phyloP scores from a whole-genome alignment of 1,139 yeast species.

The Geotrichum europaeum region DNA sequence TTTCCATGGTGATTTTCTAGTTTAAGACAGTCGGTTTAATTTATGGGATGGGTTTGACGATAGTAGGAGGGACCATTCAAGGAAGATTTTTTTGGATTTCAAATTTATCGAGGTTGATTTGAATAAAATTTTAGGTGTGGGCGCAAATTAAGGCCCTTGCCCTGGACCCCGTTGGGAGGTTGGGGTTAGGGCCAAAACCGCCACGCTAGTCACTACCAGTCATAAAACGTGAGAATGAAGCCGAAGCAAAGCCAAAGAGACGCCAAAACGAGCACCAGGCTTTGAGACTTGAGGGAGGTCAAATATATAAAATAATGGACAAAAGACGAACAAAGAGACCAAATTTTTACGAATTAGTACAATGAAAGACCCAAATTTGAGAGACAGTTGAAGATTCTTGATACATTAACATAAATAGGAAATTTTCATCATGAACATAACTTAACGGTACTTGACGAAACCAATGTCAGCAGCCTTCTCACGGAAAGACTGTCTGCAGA shows the following conservation, averaged over 20 bases:
- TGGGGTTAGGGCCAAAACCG: not conserved
- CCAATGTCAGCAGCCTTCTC: conserved; percentile 99
- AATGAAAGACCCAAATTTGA: not conserved
- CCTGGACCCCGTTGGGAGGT: not conserved
- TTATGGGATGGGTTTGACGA: not conserved
- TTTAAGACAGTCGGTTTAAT: not conserved
- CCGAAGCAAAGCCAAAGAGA: not conserved
- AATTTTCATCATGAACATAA: conserved; percentile 2
- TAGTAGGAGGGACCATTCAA: not conserved
- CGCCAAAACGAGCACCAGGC: not conserved
- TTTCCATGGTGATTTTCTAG: conserved; percentile 15
- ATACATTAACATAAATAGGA: conserved; percentile 8
- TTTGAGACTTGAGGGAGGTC: not conserved
- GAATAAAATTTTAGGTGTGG: not conserved
- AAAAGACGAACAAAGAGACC: not conserved
- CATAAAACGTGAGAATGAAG: not conserved
- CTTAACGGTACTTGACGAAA: conserved; percentile 95
- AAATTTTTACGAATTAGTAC: not conserved
- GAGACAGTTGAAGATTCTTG: not conserved
- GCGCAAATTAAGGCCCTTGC: not conserved
- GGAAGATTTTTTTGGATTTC: not conserved
- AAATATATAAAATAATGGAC: not conserved
- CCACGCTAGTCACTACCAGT: not conserved
- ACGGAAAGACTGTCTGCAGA: conserved; percentile 99
- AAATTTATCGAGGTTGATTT: not conserved